Percentiles rank a stretch among this genome's conserved stretches.
These are phyloP conservation scores for Annulohypoxylon truncatum DNA, from an alignment of 2,329 filamentous ascomycete genomes.

Conservation along the genomic window DNA sequence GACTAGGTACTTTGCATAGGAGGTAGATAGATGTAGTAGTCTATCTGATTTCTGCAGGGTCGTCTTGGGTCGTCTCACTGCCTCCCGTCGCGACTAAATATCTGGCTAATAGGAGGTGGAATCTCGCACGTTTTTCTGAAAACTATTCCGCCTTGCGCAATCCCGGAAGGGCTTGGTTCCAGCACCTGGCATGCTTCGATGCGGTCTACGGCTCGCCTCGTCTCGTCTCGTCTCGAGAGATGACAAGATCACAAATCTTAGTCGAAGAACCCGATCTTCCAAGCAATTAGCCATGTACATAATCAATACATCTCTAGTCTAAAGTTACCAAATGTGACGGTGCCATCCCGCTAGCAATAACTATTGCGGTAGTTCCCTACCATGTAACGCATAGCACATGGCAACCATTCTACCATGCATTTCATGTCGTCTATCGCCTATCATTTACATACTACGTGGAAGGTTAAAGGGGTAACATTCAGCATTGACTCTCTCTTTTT, in stretches of 20 bases:
- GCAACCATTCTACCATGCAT: conserved; percentile 32
- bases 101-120: conserved; percentile 1
- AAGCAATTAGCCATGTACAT: conserved; percentile 24
- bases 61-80: conserved; percentile 2
- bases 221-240: background rate
- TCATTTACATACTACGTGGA: conserved; percentile 6
- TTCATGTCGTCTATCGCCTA: conserved; percentile 10
- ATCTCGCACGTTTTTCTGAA: conserved; percentile 16
- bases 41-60: conserved; percentile 16
- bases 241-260: conserved; percentile 1
- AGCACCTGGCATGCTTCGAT: background rate
- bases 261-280: conserved; percentile 4
- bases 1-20: conserved; percentile 29
- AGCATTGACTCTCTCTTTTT: conserved; percentile 21
- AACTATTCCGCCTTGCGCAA: conserved; percentile 29
- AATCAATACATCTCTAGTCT: conserved; percentile 32
- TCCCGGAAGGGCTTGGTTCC: conserved; percentile 18
- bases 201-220: conserved; percentile 12
- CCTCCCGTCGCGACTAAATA: background rate
- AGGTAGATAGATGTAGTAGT: conserved; percentile 23
- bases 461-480: conserved; percentile 23
- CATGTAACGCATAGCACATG: conserved; percentile 42
- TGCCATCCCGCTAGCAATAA: conserved; percentile 40
- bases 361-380: conserved; percentile 40
- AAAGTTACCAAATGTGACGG: conserved; percentile 40